Evolutionary conservation across 2,329 filamentous ascomycete species (phyloP).

Genomic region (Aspergillus candidus): DNA sequence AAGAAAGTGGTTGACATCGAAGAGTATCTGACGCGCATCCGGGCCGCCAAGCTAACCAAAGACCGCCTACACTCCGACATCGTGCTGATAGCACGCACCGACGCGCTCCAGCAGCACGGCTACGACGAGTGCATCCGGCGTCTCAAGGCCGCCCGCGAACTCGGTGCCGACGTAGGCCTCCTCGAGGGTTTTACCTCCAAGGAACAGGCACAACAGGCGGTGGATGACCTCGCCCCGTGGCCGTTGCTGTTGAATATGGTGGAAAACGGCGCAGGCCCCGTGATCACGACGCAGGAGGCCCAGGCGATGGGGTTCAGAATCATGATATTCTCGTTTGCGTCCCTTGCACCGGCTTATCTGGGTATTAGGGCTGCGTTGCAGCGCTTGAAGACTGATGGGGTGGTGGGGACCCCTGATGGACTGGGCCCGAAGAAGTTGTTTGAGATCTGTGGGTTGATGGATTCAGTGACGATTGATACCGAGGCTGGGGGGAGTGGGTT

Average conservation of each 20-base stretch:
- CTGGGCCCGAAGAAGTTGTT: slow-evolving; percentile 34
- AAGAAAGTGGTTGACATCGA: slow-evolving; percentile 35
- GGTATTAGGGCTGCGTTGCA: slow-evolving; percentile 30
- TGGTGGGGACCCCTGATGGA: slow-evolving; percentile 26
- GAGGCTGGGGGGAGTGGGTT: slow-evolving; percentile 32
- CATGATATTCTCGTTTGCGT: slow-evolving; percentile 39
- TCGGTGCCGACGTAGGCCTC: slow-evolving; percentile 37
- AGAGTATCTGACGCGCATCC: slow-evolving; percentile 31
- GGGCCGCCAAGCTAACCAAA: slow-evolving; percentile 31
- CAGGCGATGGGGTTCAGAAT: slow-evolving; percentile 38
- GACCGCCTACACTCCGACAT: slow-evolving; percentile 34
- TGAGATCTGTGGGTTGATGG: slow-evolving; percentile 36
- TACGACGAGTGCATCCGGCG: slow-evolving; percentile 37
- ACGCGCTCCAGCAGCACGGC: slow-evolving; percentile 33
- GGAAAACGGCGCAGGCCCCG: slow-evolving; percentile 35
- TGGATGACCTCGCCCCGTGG: slow-evolving; percentile 33
- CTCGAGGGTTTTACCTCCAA: slow-evolving; percentile 37
- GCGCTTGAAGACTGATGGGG: slow-evolving; percentile 31
- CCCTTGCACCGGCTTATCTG: slow-evolving; percentile 32
- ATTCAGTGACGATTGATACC: slow-evolving; percentile 35
- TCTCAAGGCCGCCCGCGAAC: slow-evolving; percentile 32
- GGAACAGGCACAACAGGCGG: slow-evolving; percentile 30
- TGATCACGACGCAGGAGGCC: slow-evolving; percentile 34
- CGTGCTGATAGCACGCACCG: slow-evolving; percentile 40
- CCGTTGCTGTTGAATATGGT: slow-evolving; percentile 42